Evolutionary conservation across 2,329 filamentous ascomycete species (phyloP), one percentile per base, ranked within the genome.

Genomic region (Fusarium palustre): DNA sequence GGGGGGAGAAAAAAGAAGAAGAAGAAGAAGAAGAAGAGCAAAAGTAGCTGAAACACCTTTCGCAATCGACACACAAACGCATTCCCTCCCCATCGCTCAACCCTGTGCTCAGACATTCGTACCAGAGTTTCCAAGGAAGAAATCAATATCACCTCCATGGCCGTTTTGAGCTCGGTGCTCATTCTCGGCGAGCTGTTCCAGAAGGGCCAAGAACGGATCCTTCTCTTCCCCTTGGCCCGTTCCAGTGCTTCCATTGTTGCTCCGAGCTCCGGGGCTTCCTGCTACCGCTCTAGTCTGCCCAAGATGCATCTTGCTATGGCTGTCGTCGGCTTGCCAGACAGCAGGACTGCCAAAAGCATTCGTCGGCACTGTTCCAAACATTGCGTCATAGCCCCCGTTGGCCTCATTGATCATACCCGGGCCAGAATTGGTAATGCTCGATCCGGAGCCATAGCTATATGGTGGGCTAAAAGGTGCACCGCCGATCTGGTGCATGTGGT

Each of bases 131-230:
- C 75, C 77, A 30, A 94, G 80, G 75, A 94, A 94, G 79, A 93
- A 94, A 77, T 95, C 92, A 73, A 96, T 81, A 75, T 95, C 92
- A 69, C 86, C 90, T 15, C 90, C 91, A 12, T 89, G 87, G 0
- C 90, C 91, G 53, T 87, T 83, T 42, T 84, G 84, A 55, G 79
- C 75, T 24, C 77, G 76, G 55, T 91, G 87, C 78, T 95, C 92
- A 73, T 93, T 94, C 78, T 96, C 92, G 0, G 92, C 92, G 61
- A 96, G 83, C 79, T 96, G 92, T 77, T 96, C 92, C 36, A 96
- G 81, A 42, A 96, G 80, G 65, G 88, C 92, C 41, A 96, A 79
- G 75, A 97, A 96, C 1, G 92, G 92, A 75, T 96, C 93, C 72
- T 92, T 94, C 70, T 95, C 92, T 22, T 90, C 86, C 4, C 81